Conservation (phyloP, 768 basidiomycete genomes). For the Lactarius sanguifluus region DNA sequence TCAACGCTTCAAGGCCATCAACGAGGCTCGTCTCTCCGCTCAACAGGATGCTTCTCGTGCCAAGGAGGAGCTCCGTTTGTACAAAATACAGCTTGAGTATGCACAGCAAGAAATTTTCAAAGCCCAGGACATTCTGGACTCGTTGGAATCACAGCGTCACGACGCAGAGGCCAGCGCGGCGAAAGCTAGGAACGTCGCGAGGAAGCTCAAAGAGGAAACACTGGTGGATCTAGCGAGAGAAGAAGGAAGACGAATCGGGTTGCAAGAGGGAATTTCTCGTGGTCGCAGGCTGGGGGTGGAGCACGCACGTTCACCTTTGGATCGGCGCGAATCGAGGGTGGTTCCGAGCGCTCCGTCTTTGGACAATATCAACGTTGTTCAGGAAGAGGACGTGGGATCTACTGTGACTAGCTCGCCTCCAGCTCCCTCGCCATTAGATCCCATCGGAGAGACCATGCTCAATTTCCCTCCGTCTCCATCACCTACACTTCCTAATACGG, state of each 20-base stretch:
- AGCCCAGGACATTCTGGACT: constrained; percentile 52
- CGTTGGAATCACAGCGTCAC: constrained; percentile 48
- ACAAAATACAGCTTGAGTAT: constrained; percentile 56
- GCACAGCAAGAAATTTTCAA: constrained; percentile 59
- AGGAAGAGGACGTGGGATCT: constrained; percentile 17
- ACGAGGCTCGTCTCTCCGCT: constrained; percentile 36
- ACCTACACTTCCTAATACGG: constrained; percentile 12
- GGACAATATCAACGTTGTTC: constrained; percentile 11
- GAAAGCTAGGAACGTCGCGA: constrained; percentile 45
- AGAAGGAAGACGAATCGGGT: constrained; percentile 53
- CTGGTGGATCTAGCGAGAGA: constrained; percentile 52
- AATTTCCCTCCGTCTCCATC: constrained; percentile 25
- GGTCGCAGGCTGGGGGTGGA: constrained; percentile 36
- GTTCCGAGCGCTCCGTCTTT: constrained; percentile 12
- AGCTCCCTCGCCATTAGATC: constrained; percentile 18
- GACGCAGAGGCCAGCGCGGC: constrained; percentile 50
- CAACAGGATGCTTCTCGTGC: constrained; percentile 36
- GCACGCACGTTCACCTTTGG: constrained; percentile 31
- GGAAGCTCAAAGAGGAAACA: constrained; percentile 48
- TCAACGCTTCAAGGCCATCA: constrained; percentile 35
- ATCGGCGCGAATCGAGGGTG: constrained; percentile 15
- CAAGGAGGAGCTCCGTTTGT: constrained; percentile 53
- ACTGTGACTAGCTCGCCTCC: neutral
- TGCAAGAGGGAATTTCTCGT: constrained; percentile 48
- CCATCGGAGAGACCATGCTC: constrained; percentile 29